A percentile compares a stretch with the other conserved stretches of the same genome.
Evolutionary conservation across 2,329 filamentous ascomycete species (phyloP).

Genomic region (Fusarium subtropicale): DNA sequence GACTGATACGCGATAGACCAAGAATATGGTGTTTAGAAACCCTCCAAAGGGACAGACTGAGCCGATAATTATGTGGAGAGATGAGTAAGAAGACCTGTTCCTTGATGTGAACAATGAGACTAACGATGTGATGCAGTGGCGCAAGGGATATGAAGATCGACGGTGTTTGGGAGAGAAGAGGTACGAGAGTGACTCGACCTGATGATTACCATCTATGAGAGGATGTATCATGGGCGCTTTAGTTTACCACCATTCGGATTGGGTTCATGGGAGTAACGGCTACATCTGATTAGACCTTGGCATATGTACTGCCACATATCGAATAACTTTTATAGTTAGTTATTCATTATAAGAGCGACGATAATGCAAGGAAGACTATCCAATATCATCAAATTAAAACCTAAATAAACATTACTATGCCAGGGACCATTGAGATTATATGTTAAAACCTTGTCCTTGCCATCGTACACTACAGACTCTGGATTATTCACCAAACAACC

Average conservation of each 20-base stretch:
- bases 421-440: no score
- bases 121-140: conserved; percentile 11
- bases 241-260: rapidly evolving
- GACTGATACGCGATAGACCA: conserved; percentile 23
- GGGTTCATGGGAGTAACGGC: background rate
- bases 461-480: background rate
- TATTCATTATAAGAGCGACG: no score
- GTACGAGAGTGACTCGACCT: conserved; percentile 29
- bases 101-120: rapidly evolving
- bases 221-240: rapidly evolving
- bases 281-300: background rate
- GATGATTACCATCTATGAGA: conserved; percentile 42
- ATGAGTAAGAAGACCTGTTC: conserved; percentile 27
- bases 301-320: background rate
- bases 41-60: conserved; percentile 37
- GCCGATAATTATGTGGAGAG: conserved; percentile 36
- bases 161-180: conserved; percentile 42
- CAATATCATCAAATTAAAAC: no score
- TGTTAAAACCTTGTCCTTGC: background rate
- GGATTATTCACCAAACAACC: background rate
- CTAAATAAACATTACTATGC: no score
- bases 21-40: conserved; percentile 46
- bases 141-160: conserved; percentile 40
- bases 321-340: background rate
- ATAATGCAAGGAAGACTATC: no score